Percentiles rank a stretch among this genome's conserved stretches.
These are phyloP conservation scores for Clitoria ternatea DNA, from an alignment of 306 rosid species.

Conservation along the genomic window DNA sequence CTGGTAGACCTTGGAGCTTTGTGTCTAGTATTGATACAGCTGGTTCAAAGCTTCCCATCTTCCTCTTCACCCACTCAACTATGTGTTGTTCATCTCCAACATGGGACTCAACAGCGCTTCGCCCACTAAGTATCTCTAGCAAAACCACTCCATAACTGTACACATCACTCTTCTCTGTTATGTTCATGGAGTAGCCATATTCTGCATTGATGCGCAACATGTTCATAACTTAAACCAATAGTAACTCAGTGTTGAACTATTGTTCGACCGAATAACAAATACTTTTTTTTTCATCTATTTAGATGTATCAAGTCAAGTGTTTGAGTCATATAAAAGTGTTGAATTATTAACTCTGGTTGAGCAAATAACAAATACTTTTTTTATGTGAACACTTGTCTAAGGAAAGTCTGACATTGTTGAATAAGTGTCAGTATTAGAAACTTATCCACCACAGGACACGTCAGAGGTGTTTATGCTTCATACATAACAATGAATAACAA, in stretches of 20 bases:
- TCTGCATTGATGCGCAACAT: slow-evolving; percentile 46
- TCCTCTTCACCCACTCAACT: slow-evolving; percentile 98
- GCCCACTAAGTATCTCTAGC: slow-evolving; percentile 86
- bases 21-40: slow-evolving; percentile 74
- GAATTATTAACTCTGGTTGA: too few relatives aligned
- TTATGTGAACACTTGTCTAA: too few relatives aligned
- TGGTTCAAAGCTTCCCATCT: slow-evolving; percentile 97
- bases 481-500: background rate
- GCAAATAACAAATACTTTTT: too few relatives aligned
- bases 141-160: slow-evolving; percentile 94
- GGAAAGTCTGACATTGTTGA: too few relatives aligned
- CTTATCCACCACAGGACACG: too few relatives aligned
- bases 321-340: too few relatives aligned
- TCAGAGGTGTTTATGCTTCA: too few relatives aligned
- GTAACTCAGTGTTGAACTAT: too few relatives aligned
- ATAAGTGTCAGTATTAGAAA: too few relatives aligned
- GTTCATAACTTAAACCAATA: slow-evolving; percentile 14
- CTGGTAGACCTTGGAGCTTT: slow-evolving; percentile 86
- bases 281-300: too few relatives aligned
- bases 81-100: slow-evolving; percentile 87
- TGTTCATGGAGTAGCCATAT: slow-evolving; percentile 97
- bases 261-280: too few relatives aligned
- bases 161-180: slow-evolving; percentile 97
- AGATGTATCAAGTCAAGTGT: too few relatives aligned
- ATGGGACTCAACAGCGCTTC: slow-evolving; percentile 75